Evolutionary conservation across 768 basidiomycete species (phyloP), one percentile per base, ranked within the genome.

Genomic region (Nidularia pulvinata): DNA sequence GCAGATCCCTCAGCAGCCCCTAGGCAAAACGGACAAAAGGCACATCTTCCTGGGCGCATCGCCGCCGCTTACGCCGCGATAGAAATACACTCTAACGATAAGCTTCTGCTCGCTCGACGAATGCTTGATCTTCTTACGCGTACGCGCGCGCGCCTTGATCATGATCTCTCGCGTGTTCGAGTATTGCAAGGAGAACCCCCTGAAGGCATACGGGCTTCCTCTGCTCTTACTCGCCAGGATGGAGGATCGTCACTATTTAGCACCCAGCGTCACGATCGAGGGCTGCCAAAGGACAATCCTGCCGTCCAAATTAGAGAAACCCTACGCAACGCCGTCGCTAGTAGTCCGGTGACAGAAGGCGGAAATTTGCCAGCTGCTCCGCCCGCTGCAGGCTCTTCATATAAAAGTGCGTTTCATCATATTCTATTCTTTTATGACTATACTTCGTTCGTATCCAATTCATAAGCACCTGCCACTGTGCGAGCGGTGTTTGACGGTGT

Each of bases 91-190:
- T 61, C 70, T 9, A 58, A 63, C 7, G 74, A 79, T 51, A 78
- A 78, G 59, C 59, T 73, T 22, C 57, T 49, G 6, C 65, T 78
- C 9, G 72, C 75, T 0, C 67, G 76, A 54, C 69, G 68, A 5
- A 67, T 80, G n/a, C 67, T 78, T 52, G 69, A 71, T 14, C 66
- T 78, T 14, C 55, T 79, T n/a, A 65, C 61, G 2, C 65, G 73
- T 13, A 75, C 75, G 6, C 69, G 70, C 19, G 69, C 74, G 19
- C 68, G 77, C 32, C 69, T 81, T 13, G 78, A 78, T 53, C 62
- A 68, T 11, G 79, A 81, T 57, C 60, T 81, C 36, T 58, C 58
- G 9, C 69, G 68, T 52, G 73, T 75, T 14, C 65, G 71, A 10
- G 56, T 69, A 5, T 63, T 77, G 14, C 72, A 74, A 50, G 76